phyloP scores from a whole-genome alignment of 495 filamentous ascomycete species.

The Staphylotrichum tortipilum region DNA sequence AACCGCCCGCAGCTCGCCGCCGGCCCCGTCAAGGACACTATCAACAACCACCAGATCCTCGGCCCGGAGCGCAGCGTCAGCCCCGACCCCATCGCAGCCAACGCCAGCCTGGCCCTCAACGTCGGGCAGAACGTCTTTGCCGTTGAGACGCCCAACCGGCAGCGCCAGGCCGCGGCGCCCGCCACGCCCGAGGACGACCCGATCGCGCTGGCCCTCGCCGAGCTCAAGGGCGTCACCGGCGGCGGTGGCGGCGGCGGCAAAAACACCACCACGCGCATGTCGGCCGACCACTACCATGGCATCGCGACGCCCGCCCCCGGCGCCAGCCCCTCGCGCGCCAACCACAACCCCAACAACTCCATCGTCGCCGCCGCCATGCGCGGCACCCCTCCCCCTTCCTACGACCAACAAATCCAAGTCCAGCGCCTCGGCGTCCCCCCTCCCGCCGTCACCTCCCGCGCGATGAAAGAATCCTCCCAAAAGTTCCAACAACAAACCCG shows the following conservation, averaged over 20 bases:
- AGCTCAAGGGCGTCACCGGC: constrained; percentile 87
- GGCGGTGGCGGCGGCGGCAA: constrained; percentile 37
- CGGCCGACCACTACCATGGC: constrained; percentile 89
- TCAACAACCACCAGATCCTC: constrained; percentile 30
- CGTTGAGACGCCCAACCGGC: constrained; percentile 71
- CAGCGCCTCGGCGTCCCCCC: constrained; percentile 79
- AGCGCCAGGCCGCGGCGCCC: constrained; percentile 23
- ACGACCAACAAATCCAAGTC: constrained; percentile 62
- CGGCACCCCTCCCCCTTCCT: constrained; percentile 77
- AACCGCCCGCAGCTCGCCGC: constrained; percentile 23
- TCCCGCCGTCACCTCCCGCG: constrained; percentile 80
- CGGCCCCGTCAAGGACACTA: background rate
- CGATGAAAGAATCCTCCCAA: constrained; percentile 89
- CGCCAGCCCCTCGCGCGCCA: constrained; percentile 25
- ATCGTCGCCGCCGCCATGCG: constrained; percentile 44
- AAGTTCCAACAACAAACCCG: constrained; percentile 77
- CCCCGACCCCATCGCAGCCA: constrained; percentile 87
- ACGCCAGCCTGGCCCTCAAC: constrained; percentile 90
- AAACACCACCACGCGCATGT: constrained; percentile 58
- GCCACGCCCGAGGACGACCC: constrained; percentile 56
- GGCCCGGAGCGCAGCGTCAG: constrained; percentile 40
- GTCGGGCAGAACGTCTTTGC: constrained; percentile 95
- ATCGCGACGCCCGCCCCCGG: constrained; percentile 72
- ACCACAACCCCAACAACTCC: constrained; percentile 35
- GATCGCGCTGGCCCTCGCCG: constrained; percentile 84